Percentiles rank a stretch among this genome's conserved stretches.
These are phyloP conservation scores for Pistacia integerrima DNA, from an alignment of 345 rosid genomes.

Conservation along the genomic window DNA sequence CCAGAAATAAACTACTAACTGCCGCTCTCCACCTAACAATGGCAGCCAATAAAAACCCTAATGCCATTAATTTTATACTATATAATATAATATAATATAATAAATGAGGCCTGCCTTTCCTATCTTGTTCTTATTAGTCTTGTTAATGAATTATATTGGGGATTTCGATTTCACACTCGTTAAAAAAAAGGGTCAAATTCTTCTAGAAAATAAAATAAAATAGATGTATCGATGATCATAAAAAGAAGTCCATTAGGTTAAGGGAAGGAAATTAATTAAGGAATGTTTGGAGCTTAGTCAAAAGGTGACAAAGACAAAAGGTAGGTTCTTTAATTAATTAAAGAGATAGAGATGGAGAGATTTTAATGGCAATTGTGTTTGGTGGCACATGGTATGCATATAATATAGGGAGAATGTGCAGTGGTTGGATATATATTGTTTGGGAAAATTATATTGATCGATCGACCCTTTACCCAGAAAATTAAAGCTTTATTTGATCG, in stretches of 20 bases:
- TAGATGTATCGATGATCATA: background rate
- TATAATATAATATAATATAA: background rate
- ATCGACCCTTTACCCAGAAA: too few species aligned
- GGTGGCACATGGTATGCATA: constrained; percentile 30
- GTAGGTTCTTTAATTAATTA: constrained; percentile 6
- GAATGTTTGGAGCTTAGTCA: constrained; percentile 12
- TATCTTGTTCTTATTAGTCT: too few species aligned
- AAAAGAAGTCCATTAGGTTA: constrained; percentile 8
- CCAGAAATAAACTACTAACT: constrained; percentile 37
- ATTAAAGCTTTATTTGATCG: too few species aligned
- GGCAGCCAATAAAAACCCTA: constrained; percentile 2
- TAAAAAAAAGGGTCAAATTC: background rate
- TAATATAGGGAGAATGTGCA: constrained; percentile 4
- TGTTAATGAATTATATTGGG: too few species aligned
- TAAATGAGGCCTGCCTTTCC: background rate
- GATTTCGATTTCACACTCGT: background rate
- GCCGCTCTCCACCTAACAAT: constrained; percentile 31
- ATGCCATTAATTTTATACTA: background rate
- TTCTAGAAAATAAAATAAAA: background rate
- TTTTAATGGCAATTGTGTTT: constrained; percentile 22
- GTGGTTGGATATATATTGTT: background rate
- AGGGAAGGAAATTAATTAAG: background rate
- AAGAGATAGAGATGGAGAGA: background rate
- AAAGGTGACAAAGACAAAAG: constrained; percentile 18
- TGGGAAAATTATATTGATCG: background rate